Evolutionary conservation across 2,329 filamentous ascomycete genomes (phyloP), one percentile per base, ranked within the genome.

Genomic region (Aspergillus sp.): DNA sequence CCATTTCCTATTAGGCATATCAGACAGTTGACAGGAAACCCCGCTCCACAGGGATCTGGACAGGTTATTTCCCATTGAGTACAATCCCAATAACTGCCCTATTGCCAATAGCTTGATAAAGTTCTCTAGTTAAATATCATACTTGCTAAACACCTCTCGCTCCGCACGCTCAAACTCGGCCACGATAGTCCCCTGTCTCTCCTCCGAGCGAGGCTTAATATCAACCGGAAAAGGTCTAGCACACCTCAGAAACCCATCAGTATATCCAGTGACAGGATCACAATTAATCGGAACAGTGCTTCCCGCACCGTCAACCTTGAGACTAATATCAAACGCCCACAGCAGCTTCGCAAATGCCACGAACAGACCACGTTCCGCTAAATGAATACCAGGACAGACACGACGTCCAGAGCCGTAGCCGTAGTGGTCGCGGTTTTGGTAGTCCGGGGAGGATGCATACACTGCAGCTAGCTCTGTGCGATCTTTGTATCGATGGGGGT

Each of bases 401-500:
- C 72, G 62, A 9, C 72, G 65, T 1, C 73, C 70, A 1, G 62
- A 61, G 2, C 68, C 68, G 41, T 61, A 66, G 12, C 43, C 56
- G 21, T 37, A 58, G 17, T 82, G 80, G 57, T 79, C 75, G 7
- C 75, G 71, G 6, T 62, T 65, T 14, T 59, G 52, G 35, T 60
- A 62, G 31, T 72, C 68, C 0, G 58, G 48, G 4, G 64, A 62
- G 2, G 63, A 62, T 3, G 73, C 68, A 47, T 73, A 69, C 19
- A 74, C 69, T 15, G 75, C 70, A 5, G 78, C 72, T 0, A 61
- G 63, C 21, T 59, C 24, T 6, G 55, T 53, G 15, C 63, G 50
- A 17, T 58, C 47, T 11, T 52, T 49, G 49, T 65, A 72, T 14
- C 76, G 69, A 41, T 70, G 60, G 0, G 75, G 70, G 14, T 70